A percentile compares a stretch with the other conserved stretches of the same genome.
Evolutionary conservation across 2,329 filamentous ascomycete species (phyloP).

Genomic region (Aphanocladium album): DNA sequence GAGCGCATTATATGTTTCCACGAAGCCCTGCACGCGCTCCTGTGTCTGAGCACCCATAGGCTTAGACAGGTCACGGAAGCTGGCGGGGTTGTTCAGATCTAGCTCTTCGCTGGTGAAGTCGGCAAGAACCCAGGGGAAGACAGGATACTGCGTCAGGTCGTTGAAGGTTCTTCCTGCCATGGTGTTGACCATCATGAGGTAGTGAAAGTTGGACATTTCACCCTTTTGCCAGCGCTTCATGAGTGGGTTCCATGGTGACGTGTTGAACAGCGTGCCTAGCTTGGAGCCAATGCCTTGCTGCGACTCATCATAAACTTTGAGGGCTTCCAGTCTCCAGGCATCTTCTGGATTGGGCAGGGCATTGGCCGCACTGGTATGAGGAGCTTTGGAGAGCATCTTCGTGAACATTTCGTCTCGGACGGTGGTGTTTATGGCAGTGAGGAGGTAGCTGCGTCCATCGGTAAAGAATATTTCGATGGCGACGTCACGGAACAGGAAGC

Average conservation of each 20-base stretch:
- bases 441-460: constrained; percentile 88
- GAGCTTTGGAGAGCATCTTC: constrained; percentile 72
- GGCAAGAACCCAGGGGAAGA: constrained; percentile 95
- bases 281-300: constrained; percentile 71
- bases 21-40: constrained; percentile 70
- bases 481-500: constrained; percentile 92
- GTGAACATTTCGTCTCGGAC: constrained; percentile 75
- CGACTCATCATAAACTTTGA: constrained; percentile 60
- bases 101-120: constrained; percentile 94
- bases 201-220: constrained; percentile 97
- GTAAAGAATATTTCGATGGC: constrained; percentile 97
- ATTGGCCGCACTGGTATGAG: constrained; percentile 68
- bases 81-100: constrained; percentile 76
- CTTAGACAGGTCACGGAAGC: constrained; percentile 86
- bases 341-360: constrained; percentile 75
- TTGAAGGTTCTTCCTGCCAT: constrained; percentile 97
- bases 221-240: constrained; percentile 89
- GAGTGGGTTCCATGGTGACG: constrained; percentile 73
- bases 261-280: constrained; percentile 87
- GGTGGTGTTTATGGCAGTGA: constrained; percentile 72
- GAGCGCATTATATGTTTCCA: constrained; percentile 79
- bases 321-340: constrained; percentile 82
- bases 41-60: constrained; percentile 91
- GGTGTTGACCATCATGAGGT: constrained; percentile 97
- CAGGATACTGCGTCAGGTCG: constrained; percentile 94